Evolutionary conservation across 768 basidiomycete species (phyloP).

Genomic region (Tylopilus subfusipes): DNA sequence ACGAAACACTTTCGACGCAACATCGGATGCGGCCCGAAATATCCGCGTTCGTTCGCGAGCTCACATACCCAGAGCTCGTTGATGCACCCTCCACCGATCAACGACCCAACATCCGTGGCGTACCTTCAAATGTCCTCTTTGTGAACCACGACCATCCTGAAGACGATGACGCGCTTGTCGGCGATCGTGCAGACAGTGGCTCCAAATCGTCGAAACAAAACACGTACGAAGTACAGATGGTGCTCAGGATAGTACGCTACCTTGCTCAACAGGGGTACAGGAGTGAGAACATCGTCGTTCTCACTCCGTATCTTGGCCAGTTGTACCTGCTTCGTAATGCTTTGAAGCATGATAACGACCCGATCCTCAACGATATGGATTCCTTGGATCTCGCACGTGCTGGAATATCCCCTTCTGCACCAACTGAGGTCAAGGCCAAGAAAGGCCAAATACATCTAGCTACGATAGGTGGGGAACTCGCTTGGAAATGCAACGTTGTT

Average conservation of each 20-base stretch:
- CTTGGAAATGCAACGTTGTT: not conserved
- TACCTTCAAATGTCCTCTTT: slow-evolving; percentile 59
- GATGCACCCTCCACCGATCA: slow-evolving; percentile 50
- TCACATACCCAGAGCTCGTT: slow-evolving; percentile 65
- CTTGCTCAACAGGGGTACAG: slow-evolving; percentile 67
- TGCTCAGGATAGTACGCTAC: slow-evolving; percentile 61
- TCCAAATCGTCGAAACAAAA: slow-evolving; percentile 59
- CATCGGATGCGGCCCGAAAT: slow-evolving; percentile 78
- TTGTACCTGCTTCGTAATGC: slow-evolving; percentile 45
- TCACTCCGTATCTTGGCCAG: slow-evolving; percentile 71
- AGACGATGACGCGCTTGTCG: slow-evolving; percentile 39
- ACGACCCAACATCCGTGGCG: slow-evolving; percentile 50
- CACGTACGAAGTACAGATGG: slow-evolving; percentile 55
- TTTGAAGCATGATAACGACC: slow-evolving; percentile 47
- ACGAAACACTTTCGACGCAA: slow-evolving; percentile 50
- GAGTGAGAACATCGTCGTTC: slow-evolving; percentile 56
- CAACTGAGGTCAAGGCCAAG: slow-evolving; percentile 38
- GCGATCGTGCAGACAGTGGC: slow-evolving; percentile 44
- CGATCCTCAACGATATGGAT: slow-evolving; percentile 61
- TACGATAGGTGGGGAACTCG: slow-evolving; percentile 51
- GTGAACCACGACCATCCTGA: slow-evolving; percentile 57
- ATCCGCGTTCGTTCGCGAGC: slow-evolving; percentile 52
- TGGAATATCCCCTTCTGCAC: slow-evolving; percentile 42
- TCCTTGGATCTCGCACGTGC: slow-evolving; percentile 53
- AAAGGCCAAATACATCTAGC: slow-evolving; percentile 48